Conservation (phyloP, 208 protist genomes). For the Acanthamoeba quina region DNA sequence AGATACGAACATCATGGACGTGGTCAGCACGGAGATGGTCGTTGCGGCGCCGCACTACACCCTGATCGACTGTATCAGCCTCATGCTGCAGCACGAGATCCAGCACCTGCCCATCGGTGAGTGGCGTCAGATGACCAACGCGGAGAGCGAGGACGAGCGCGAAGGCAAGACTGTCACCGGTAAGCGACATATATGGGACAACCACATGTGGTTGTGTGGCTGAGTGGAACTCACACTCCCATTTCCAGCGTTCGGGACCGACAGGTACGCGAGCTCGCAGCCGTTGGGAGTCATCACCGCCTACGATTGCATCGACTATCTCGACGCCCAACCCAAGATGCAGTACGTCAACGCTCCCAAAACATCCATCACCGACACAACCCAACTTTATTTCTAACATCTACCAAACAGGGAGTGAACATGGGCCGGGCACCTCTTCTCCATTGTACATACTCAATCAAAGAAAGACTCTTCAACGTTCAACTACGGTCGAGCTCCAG, state of each 20-base stretch:
- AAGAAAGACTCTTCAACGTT: too few relatives aligned
- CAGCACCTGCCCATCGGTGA: constrained; percentile 32
- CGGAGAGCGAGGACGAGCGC: neutral
- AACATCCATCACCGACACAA: too few relatives aligned
- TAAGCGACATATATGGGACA: neutral
- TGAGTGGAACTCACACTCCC: too few relatives aligned
- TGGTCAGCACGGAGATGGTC: neutral
- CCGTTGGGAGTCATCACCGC: constrained; percentile 27
- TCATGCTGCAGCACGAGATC: constrained; percentile 43
- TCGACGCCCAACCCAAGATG: neutral
- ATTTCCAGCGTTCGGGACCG: neutral
- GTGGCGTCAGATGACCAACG: neutral
- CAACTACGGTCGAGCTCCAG: too few relatives aligned
- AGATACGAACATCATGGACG: constrained; percentile 43
- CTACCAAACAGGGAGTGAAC: too few relatives aligned
- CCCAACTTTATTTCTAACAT: too few relatives aligned
- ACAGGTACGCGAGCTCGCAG: neutral
- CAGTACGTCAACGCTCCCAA: neutral
- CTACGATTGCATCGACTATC: constrained; percentile 34
- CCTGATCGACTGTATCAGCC: constrained; percentile 45
- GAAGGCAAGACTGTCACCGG: neutral
- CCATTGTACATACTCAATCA: too few relatives aligned
- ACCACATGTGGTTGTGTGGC: too few relatives aligned
- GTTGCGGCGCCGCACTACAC: constrained; percentile 43
- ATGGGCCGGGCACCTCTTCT: too few relatives aligned